phyloP scores from a whole-genome alignment of 352 stramenopile genomes.

The Pythium scleroteichum region DNA sequence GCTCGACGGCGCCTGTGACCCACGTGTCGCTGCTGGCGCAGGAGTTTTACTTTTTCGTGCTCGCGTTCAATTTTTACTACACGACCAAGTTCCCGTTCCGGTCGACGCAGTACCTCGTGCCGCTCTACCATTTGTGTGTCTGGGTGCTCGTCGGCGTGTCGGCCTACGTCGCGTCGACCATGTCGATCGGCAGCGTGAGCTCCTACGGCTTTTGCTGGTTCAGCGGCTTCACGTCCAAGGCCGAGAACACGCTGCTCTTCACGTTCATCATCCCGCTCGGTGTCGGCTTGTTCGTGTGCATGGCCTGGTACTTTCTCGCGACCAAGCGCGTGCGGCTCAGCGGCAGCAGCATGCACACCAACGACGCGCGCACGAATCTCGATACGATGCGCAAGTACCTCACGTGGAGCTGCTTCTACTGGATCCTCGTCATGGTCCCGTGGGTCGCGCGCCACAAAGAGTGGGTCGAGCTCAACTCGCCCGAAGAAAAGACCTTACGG shows the following conservation, averaged over 20 bases:
- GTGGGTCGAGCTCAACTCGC: constrained; percentile 53
- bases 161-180: constrained; percentile 50
- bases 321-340: constrained; percentile 73
- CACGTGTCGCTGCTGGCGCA: constrained; percentile 76
- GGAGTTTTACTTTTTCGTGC: constrained; percentile 84
- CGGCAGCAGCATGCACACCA: constrained; percentile 33
- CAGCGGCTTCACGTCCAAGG: constrained; percentile 29
- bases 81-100: constrained; percentile 87
- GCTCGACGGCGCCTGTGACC: constrained; percentile 55
- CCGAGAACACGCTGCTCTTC: constrained; percentile 53
- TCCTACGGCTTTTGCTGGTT: constrained; percentile 89
- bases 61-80: constrained; percentile 88
- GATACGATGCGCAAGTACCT: constrained; percentile 80
- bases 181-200: constrained; percentile 51
- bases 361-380: constrained; percentile 65
- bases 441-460: constrained; percentile 66
- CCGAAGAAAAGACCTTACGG: constrained; percentile 57
- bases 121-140: constrained; percentile 71
- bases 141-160: constrained; percentile 55
- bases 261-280: constrained; percentile 62
- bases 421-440: constrained; percentile 63
- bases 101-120: constrained; percentile 65
- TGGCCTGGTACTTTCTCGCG: constrained; percentile 70
- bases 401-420: constrained; percentile 71
- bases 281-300: constrained; percentile 70